These are phyloP conservation scores for Microcyclosporella mali DNA, from an alignment of 2,329 filamentous ascomycete species.

Conservation along the genomic window DNA sequence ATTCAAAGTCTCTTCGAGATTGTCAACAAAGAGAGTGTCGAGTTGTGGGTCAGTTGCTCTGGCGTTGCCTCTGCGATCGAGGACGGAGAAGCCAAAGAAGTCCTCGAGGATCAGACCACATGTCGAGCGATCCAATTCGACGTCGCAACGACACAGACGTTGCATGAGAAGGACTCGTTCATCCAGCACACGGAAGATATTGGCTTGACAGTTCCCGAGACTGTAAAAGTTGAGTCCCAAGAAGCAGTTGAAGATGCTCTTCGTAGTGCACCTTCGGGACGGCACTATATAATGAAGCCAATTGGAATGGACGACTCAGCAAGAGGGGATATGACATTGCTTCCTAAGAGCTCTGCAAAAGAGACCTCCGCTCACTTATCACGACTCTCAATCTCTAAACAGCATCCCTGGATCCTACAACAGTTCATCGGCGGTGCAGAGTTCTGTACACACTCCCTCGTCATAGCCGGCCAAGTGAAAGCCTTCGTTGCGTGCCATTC, in stretches of 20 bases:
- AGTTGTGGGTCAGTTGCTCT: constrained; percentile 69
- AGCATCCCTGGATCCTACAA: constrained; percentile 61
- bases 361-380: constrained; percentile 53
- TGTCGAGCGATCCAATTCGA: constrained; percentile 62
- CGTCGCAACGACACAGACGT: constrained; percentile 47
- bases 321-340: constrained; percentile 55
- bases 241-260: constrained; percentile 7
- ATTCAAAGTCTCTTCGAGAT: constrained; percentile 52
- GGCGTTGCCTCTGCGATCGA: constrained; percentile 60
- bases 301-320: constrained; percentile 56
- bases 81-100: constrained; percentile 59
- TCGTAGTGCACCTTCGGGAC: constrained; percentile 20
- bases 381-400: constrained; percentile 49
- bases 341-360: constrained; percentile 50
- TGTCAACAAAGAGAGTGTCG: constrained; percentile 54
- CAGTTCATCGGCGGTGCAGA: constrained; percentile 61
- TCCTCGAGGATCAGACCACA: constrained; percentile 50
- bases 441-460: constrained; percentile 65
- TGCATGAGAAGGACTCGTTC: constrained; percentile 63
- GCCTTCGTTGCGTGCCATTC: constrained; percentile 63
- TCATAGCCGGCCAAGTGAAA: constrained; percentile 59
- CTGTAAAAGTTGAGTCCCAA: constrained; percentile 44
- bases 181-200: constrained; percentile 51
- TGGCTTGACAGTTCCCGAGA: constrained; percentile 44
- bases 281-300: constrained; percentile 61